Base-by-base conservation (phyloP, 495 filamentous ascomycete species). In the Penicilliopsis zonata region DNA sequence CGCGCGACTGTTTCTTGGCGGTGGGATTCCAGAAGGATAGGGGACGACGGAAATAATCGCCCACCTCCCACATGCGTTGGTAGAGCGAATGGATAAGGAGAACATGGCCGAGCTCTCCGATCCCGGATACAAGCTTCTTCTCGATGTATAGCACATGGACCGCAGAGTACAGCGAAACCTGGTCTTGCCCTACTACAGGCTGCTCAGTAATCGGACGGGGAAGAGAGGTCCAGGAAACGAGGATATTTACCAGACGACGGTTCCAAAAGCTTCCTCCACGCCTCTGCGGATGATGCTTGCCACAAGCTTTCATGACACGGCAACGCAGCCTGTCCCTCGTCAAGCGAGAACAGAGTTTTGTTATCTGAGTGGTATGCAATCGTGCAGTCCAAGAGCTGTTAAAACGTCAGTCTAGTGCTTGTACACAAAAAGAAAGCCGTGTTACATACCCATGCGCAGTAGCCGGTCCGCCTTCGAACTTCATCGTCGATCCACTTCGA, bases 21-120 rank as follows among this genome's bases (percentile, higher is more conserved):
- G 61, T 62, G 6, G 67, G 67, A 17, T 52, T 56, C 63, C 64
- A 72, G 28, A 56, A 59, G 1, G 65, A 61, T 10, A 72, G 50
- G 0, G 61, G 58, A 8, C 61, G 51, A 13, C 47, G 52, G 21
- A 61, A 61, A 28, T 70, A 69, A 18, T 55, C 52, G 5, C 55
- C 55, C 3, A 72, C 64, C 49, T 69, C 62, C 65, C 65, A 72
- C 39, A 59, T 59, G 19, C 64, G 54, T 14, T 65, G 59, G 27
- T 64, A 67, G 10, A 72, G 43, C 3, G 57, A 67, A 38, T 72
- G 67, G 16, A 70, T 61, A 3, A 63, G 46, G 9, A 72, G 46
- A 18, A 67, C 54, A 4, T 64, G 53, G 15, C 55, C 55, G 36
- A 72, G 67, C 30, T 70, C 65, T 9, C 62, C 61, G 18, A 57